Conservation (phyloP, 768 basidiomycete species). For the Mycena crocata region DNA sequence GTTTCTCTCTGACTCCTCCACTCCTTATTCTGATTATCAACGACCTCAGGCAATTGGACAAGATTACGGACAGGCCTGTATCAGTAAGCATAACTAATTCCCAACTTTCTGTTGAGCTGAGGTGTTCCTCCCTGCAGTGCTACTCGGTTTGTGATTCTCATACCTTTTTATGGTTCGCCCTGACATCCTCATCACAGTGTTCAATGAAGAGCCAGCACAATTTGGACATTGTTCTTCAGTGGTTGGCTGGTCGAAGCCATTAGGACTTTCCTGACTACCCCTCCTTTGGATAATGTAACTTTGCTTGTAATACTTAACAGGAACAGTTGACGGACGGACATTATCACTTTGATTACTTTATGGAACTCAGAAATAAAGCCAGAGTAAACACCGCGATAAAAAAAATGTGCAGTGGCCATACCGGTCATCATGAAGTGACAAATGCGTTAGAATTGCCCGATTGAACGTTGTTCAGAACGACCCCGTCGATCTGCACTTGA, state of each 20-base stretch:
- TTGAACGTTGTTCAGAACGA: too few species aligned
- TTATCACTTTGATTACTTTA: too few species aligned
- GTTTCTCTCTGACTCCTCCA: constrained; percentile 39
- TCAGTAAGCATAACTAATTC: constrained; percentile 69
- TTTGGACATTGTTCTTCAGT: constrained; percentile 89
- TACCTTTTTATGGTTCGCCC: neutral
- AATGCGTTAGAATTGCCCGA: too few species aligned
- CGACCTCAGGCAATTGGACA: constrained; percentile 73
- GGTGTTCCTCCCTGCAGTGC: constrained; percentile 59
- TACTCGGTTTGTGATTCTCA: constrained; percentile 70
- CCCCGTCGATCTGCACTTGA: too few species aligned
- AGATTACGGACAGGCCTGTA: constrained; percentile 82
- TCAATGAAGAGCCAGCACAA: constrained; percentile 98
- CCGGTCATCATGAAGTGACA: too few species aligned
- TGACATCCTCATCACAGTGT: constrained; percentile 67
- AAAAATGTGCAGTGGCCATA: too few species aligned
- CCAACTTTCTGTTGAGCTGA: constrained; percentile 7
- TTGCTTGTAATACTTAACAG: constrained; percentile 28
- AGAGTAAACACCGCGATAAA: too few species aligned
- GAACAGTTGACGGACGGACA: too few species aligned
- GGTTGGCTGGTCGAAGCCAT: constrained; percentile 84
- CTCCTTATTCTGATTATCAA: constrained; percentile 3
- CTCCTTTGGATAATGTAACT: constrained; percentile 24
- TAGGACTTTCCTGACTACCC: constrained; percentile 42
- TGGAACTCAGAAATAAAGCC: too few species aligned